Evolutionary conservation across 2,329 filamentous ascomycete genomes (phyloP).

Genomic region (Pestalotiopsis sp.): DNA sequence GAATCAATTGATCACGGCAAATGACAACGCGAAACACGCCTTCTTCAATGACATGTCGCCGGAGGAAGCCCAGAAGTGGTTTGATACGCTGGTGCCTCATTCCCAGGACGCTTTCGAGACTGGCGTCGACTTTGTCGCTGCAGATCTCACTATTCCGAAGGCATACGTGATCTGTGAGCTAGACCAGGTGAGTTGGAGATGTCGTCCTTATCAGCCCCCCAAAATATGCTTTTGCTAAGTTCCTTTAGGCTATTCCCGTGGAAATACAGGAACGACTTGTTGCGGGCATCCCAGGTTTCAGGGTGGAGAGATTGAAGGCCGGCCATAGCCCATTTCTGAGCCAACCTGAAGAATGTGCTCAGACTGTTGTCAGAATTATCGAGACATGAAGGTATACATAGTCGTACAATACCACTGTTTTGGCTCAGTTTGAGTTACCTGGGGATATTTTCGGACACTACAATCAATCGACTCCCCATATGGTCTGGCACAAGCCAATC

Average conservation of each 20-base stretch:
- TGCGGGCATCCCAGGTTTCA: constrained; percentile 5
- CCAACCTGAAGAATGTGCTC: constrained; percentile 2
- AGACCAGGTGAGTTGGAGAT: constrained; percentile 13
- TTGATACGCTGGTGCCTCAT: constrained; percentile 15
- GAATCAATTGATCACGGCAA: constrained; percentile 15
- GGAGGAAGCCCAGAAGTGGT: constrained; percentile 17
- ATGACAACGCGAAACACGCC: constrained; percentile 14
- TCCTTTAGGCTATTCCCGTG: not conserved
- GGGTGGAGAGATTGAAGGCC: not conserved
- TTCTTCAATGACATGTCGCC: constrained; percentile 20
- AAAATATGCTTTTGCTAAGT: not conserved
- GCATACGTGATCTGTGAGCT: constrained; percentile 19
- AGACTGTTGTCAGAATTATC: not conserved
- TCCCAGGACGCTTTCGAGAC: constrained; percentile 23
- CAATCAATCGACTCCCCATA: no score
- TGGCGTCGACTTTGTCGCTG: constrained; percentile 16
- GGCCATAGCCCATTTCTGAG: constrained; percentile 10
- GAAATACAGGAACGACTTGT: constrained; percentile 12
- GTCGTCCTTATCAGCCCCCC: not conserved
- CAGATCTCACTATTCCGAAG: constrained; percentile 20
- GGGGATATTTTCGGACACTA: no score
- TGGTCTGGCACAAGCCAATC: no score
- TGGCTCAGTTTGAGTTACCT: no score
- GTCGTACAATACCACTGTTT: no score
- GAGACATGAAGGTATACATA: not conserved